A percentile compares a stretch with the other conserved stretches of the same genome.
phyloP scores from a whole-genome alignment of 768 basidiomycete species.

The Lentinus tigrinus region DNA sequence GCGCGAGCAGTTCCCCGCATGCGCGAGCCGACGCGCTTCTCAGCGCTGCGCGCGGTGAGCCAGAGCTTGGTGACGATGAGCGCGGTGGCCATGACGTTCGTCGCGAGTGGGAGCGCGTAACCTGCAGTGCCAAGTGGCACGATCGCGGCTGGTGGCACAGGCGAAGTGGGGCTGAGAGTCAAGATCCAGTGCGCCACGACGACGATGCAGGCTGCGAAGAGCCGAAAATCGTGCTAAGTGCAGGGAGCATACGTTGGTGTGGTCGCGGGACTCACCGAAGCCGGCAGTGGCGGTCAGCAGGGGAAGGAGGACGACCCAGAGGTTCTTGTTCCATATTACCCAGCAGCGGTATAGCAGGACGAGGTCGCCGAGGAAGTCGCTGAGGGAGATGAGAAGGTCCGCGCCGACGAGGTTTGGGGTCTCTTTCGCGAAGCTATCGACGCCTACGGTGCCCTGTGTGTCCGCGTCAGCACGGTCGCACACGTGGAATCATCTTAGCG shows the following conservation, averaged over 20 bases:
- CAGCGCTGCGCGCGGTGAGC: conserved; percentile 4
- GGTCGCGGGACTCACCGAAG: conserved; percentile 30
- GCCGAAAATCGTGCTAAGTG: not conserved
- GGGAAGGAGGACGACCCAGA: conserved; percentile 35
- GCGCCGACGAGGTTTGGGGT: conserved; percentile 31
- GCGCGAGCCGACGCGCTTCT: conserved; percentile 12
- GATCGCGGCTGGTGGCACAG: conserved; percentile 34
- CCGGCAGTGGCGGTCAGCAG: conserved; percentile 32
- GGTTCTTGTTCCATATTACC: conserved; percentile 38
- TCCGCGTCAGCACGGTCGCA: not conserved
- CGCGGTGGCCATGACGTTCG: conserved; percentile 40
- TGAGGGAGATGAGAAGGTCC: conserved; percentile 36
- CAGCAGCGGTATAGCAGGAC: conserved; percentile 43
- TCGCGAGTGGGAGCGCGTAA: conserved; percentile 39
- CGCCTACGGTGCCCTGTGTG: conserved; percentile 26
- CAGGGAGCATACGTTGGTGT: not conserved
- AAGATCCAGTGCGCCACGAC: conserved; percentile 31
- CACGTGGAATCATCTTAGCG: too few relatives aligned
- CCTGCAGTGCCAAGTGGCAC: conserved; percentile 36
- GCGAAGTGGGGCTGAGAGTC: conserved; percentile 27
- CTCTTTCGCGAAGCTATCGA: conserved; percentile 31
- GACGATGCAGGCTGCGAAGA: conserved; percentile 29
- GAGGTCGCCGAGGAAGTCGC: conserved; percentile 36
- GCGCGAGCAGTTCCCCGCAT: not conserved
- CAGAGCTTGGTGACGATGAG: conserved; percentile 43